phyloP scores from a whole-genome alignment of 2,329 filamentous ascomycete species.

The Zymoseptoria crescenta region DNA sequence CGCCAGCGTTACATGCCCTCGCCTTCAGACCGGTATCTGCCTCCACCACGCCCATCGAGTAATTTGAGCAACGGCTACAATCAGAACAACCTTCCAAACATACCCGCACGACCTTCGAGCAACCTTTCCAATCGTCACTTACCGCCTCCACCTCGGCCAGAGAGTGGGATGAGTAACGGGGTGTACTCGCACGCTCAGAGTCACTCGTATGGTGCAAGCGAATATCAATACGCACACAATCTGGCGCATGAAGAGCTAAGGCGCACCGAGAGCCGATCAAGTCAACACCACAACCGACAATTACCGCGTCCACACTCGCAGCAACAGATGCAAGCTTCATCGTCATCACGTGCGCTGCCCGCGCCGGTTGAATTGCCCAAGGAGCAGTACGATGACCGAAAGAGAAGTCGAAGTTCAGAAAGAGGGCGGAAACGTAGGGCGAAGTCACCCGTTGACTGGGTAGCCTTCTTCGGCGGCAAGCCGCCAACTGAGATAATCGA shows the following conservation, averaged over 20 bases:
- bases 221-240: conserved; percentile 17
- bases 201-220: conserved; percentile 21
- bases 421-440: conserved; percentile 15
- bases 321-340: conserved; percentile 12
- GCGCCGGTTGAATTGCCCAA: conserved; percentile 7
- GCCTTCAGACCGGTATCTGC: conserved; percentile 26
- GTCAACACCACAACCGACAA: conserved; percentile 15
- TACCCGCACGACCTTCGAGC: conserved; percentile 27
- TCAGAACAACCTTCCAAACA: conserved; percentile 12
- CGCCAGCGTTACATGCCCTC: conserved; percentile 25
- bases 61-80: conserved; percentile 27
- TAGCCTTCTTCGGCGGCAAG: conserved; percentile 30
- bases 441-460: conserved; percentile 30
- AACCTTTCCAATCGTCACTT: conserved; percentile 25
- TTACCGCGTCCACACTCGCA: conserved; percentile 17
- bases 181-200: conserved; percentile 19
- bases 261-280: conserved; percentile 22
- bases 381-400: conserved; percentile 5
- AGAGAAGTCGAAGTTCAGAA: conserved; percentile 8
- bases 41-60: conserved; percentile 27
- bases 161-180: conserved; percentile 25
- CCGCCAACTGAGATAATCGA: conserved; percentile 45
- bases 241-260: conserved; percentile 20
- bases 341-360: conserved; percentile 20
- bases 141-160: conserved; percentile 22